These are phyloP conservation scores for Candida anutae DNA, from an alignment of 1,139 yeast species.

Conservation along the genomic window DNA sequence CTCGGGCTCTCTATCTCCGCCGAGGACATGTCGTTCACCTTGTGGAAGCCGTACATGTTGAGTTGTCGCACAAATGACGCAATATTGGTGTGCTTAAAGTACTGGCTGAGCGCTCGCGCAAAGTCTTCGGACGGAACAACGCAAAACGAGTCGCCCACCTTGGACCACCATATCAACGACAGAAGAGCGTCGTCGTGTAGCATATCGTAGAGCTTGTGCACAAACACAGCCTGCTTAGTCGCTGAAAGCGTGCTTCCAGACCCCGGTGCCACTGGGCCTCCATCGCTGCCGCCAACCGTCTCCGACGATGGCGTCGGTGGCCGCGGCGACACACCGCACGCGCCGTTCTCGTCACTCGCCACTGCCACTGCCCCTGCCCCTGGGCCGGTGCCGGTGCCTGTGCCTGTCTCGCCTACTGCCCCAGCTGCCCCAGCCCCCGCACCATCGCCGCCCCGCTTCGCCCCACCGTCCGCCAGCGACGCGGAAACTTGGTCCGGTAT, in stretches of 20 bases:
- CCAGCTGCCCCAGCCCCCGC: no score
- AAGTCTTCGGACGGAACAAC: conserved; percentile 50
- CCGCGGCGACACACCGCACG: no score
- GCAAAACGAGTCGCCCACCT: conserved; percentile 34
- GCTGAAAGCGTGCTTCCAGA: conserved; percentile 9
- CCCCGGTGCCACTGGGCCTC: conserved; percentile 18
- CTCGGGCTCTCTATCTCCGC: conserved; percentile 3
- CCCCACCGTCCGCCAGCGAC: no score
- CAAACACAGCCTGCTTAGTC: conserved; percentile 50
- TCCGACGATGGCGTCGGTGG: no score
- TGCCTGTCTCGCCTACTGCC: no score
- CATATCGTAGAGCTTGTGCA: conserved; percentile 59
- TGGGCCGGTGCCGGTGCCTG: no score
- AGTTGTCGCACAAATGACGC: conserved; percentile 58
- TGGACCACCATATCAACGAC: conserved; percentile 49
- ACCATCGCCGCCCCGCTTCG: no score
- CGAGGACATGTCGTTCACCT: conserved; percentile 38
- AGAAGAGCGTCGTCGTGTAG: conserved; percentile 45
- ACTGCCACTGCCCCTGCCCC: no score
- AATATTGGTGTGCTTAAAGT: conserved; percentile 71
- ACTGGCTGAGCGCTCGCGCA: conserved; percentile 52
- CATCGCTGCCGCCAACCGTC: no score
- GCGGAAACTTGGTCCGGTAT: no score
- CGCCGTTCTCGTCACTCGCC: no score
- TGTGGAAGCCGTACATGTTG: conserved; percentile 55